phyloP scores from a whole-genome alignment of 2,329 filamentous ascomycete species.

The Samsoniella hepiali region DNA sequence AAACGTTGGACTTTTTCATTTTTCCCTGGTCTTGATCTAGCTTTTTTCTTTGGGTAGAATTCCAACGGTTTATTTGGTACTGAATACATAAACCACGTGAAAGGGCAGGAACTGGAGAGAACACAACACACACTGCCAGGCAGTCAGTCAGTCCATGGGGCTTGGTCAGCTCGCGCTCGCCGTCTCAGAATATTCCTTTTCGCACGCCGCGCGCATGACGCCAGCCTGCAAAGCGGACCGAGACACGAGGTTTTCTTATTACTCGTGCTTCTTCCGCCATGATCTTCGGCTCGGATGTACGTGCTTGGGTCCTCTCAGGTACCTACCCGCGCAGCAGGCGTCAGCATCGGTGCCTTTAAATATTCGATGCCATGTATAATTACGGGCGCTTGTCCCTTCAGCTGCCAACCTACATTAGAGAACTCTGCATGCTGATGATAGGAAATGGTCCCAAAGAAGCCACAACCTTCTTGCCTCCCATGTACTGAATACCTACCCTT shows the following conservation, averaged over 20 bases:
- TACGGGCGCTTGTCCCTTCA: background rate
- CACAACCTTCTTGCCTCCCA: too few relatives aligned
- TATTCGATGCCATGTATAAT: background rate
- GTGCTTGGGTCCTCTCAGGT: background rate
- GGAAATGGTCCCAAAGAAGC: too few relatives aligned
- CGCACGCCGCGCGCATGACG: background rate
- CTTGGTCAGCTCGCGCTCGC: background rate
- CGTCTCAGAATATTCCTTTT: background rate
- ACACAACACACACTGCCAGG: background rate
- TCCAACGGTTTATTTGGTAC: background rate
- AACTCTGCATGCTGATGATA: too few relatives aligned
- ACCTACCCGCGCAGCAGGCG: background rate
- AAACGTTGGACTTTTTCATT: background rate
- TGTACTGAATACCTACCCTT: too few relatives aligned
- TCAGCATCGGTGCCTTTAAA: background rate
- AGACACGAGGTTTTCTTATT: background rate
- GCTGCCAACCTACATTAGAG: too few relatives aligned
- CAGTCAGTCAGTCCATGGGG: too few relatives aligned
- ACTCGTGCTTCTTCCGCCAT: background rate
- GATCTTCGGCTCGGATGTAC: background rate
- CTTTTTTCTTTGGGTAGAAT: too few relatives aligned
- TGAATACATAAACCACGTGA: too few relatives aligned
- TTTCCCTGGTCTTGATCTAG: background rate
- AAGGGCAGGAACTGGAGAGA: background rate
- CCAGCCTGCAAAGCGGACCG: background rate